Conservation (phyloP, 495 filamentous ascomycete species). For the Aspergillus egyptiacus region DNA sequence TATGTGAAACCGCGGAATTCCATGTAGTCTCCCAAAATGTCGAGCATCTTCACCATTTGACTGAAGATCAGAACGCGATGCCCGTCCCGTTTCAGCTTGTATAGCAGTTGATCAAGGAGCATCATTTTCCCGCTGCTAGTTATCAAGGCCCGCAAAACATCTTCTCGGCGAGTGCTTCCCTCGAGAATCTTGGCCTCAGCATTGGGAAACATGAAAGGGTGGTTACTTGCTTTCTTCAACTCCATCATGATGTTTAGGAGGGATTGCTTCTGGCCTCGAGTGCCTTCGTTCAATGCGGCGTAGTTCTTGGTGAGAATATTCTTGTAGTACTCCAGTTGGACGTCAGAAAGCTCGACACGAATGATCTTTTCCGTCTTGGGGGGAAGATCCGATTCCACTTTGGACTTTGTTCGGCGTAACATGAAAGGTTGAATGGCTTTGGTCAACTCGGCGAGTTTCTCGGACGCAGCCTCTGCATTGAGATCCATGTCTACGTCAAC, state of each 20-base stretch:
- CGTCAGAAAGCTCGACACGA: slow-evolving; percentile 89
- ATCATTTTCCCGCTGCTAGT: slow-evolving; percentile 99
- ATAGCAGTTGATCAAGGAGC: slow-evolving; percentile 86
- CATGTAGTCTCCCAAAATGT: slow-evolving; percentile 91
- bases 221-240: slow-evolving; percentile 96
- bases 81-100: slow-evolving; percentile 82
- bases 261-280: slow-evolving; percentile 83
- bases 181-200: slow-evolving; percentile 82
- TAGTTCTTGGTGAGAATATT: slow-evolving; percentile 98
- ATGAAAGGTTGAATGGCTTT: slow-evolving; percentile 80
- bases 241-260: slow-evolving; percentile 99
- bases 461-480: slow-evolving; percentile 58
- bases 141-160: slow-evolving; percentile 82
- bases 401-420: slow-evolving; percentile 93
- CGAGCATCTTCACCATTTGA: slow-evolving; percentile 98
- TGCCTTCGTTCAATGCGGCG: slow-evolving; percentile 83
- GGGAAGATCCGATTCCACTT: slow-evolving; percentile 90
- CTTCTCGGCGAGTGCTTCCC: slow-evolving; percentile 71
- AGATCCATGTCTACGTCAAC: slow-evolving; percentile 89
- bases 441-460: slow-evolving; percentile 66
- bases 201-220: slow-evolving; percentile 94
- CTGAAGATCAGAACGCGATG: slow-evolving; percentile 98
- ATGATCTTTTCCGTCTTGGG: slow-evolving; percentile 99
- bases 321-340: slow-evolving; percentile 96
- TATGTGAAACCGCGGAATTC: slow-evolving; percentile 83